A percentile compares a stretch with the other conserved stretches of the same genome.
phyloP scores from a whole-genome alignment of 106 monocot species.

The Dendrobium nobile region DNA sequence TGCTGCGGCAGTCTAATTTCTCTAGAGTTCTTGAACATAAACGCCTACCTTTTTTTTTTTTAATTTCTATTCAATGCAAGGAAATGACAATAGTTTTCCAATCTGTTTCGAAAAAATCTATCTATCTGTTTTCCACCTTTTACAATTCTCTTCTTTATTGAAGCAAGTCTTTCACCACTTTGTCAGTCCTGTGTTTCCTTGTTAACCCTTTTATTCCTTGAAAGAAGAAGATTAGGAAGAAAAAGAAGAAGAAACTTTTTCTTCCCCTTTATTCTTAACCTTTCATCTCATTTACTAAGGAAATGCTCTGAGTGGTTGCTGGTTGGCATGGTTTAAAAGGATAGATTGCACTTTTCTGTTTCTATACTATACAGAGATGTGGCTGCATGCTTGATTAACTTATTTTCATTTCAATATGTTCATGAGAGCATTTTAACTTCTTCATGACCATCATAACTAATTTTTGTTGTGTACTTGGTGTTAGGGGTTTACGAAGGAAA shows the following conservation, averaged over 20 bases:
- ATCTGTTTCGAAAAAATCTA: too few relatives aligned
- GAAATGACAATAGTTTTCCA: too few relatives aligned
- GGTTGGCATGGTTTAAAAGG: neutral
- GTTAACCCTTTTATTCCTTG: too few relatives aligned
- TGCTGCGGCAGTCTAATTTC: neutral
- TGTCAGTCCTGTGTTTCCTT: too few relatives aligned
- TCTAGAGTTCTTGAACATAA: neutral
- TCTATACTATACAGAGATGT: neutral
- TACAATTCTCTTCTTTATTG: too few relatives aligned
- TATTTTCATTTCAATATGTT: neutral
- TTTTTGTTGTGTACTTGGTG: conserved; percentile 8
- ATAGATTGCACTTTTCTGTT: neutral
- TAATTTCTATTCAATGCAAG: too few relatives aligned
- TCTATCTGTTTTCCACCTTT: too few relatives aligned
- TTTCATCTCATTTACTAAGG: neutral
- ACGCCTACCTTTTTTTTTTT: neutral
- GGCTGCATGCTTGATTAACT: neutral
- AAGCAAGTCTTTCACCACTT: too few relatives aligned
- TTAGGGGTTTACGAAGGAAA: conserved; percentile 99
- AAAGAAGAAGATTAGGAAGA: too few relatives aligned
- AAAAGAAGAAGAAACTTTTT: neutral
- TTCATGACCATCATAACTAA: neutral
- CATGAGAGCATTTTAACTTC: neutral
- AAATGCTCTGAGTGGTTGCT: neutral
- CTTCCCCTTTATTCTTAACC: neutral